Evolutionary conservation across 2,329 filamentous ascomycete genomes (phyloP).

Genomic region (Pseudogymnoascus sp.): DNA sequence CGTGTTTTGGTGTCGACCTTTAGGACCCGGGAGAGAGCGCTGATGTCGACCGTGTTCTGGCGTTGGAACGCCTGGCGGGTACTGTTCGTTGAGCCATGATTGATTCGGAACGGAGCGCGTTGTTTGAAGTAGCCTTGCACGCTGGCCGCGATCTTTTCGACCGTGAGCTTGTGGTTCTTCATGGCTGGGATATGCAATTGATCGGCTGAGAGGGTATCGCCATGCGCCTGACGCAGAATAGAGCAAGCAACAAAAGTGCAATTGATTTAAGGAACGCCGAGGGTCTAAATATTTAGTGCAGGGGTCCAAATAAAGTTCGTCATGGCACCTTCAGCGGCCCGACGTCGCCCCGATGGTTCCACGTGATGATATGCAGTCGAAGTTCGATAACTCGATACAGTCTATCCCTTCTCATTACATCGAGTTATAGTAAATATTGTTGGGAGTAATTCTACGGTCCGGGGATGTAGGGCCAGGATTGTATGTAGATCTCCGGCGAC

Average conservation of each 20-base stretch:
- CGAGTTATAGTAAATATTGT: too few species aligned
- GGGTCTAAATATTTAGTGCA: not conserved
- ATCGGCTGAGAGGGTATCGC: not conserved
- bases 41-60: slow-evolving; percentile 40
- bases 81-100: slow-evolving; percentile 49
- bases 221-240: not conserved
- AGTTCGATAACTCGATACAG: too few species aligned
- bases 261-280: not conserved
- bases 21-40: slow-evolving; percentile 39
- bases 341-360: not conserved
- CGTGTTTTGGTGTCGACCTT: slow-evolving; percentile 34
- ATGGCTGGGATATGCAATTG: slow-evolving; percentile 9
- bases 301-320: slow-evolving; percentile 4
- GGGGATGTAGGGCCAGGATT: too few species aligned
- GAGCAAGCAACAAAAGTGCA: not conserved
- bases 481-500: too few species aligned
- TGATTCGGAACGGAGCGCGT: slow-evolving; percentile 43
- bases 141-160: slow-evolving; percentile 36
- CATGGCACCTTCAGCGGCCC: not conserved
- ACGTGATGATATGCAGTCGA: not conserved
- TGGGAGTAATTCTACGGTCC: too few species aligned
- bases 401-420: too few species aligned
- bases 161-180: slow-evolving; percentile 32
- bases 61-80: slow-evolving; percentile 38
- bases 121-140: slow-evolving; percentile 39